These are phyloP conservation scores for Brassica cretica DNA, from an alignment of 345 rosid genomes.

Conservation along the genomic window DNA sequence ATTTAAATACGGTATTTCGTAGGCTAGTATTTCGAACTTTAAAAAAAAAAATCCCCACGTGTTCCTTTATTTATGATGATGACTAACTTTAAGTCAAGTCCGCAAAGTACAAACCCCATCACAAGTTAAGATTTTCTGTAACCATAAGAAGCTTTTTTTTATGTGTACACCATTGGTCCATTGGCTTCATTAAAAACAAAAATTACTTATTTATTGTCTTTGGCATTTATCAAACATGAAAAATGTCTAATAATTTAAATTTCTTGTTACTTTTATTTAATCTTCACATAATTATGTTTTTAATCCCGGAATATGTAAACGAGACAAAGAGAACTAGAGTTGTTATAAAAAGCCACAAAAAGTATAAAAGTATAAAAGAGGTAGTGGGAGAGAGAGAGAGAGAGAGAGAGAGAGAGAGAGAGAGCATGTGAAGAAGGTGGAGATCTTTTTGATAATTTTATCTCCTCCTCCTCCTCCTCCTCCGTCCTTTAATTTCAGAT, in stretches of 20 bases:
- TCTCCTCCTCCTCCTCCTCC: slow-evolving; percentile 4
- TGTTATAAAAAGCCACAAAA: not conserved
- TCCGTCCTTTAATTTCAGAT: slow-evolving; percentile 2
- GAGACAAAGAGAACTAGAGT: too few species aligned
- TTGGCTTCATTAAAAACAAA: not conserved
- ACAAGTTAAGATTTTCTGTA: not conserved
- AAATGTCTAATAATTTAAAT: not conserved
- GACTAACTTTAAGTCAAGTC: not conserved
- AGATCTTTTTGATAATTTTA: slow-evolving; percentile 11
- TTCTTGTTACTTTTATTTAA: not conserved
- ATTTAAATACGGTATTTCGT: not conserved
- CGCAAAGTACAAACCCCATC: not conserved
- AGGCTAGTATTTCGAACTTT: not conserved
- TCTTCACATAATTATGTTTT: not conserved
- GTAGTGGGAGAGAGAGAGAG: not conserved
- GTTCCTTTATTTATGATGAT: not conserved
- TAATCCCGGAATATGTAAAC: too few species aligned
- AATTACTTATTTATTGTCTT: not conserved
- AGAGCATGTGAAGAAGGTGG: slow-evolving; percentile 20
- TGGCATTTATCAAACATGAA: not conserved
- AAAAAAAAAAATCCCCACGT: not conserved
- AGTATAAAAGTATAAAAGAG: not conserved
- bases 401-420: not conserved
- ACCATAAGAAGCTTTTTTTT: not conserved
- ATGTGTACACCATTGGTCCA: too few species aligned